Base-by-base conservation (phyloP, 371 early-diverging fungal genomes). In the Umbelopsis sp. region DNA sequence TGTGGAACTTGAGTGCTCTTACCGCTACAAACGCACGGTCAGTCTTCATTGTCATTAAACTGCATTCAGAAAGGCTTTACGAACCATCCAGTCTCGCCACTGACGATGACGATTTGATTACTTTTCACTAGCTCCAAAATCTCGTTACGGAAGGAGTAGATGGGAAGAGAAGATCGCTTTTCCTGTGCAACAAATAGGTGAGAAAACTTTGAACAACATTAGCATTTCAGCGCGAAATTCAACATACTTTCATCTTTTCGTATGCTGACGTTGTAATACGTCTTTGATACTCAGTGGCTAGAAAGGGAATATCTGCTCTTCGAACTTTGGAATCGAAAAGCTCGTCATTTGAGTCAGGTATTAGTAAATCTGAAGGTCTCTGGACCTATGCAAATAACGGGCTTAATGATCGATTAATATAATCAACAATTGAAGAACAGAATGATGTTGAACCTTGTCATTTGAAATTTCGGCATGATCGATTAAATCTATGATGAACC, bases 1-100 rank as follows among this genome's bases (percentile, higher is more conserved):
- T 95, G 95, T 14, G 97, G 97, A 3, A 96, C 87, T 74, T 96
- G 96, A 4, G 96, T 96, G 70, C 93, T 95, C 81, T 97, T 98
- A 63, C 98, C 98, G 67, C 93, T 90, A 75, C 35, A 73, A 18
- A 25, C 8, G 11, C 35, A 35, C 1, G 25, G n/a, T 62, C 12
- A 41, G 12, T 10, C 12, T 38, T 7, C 7, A 41, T 41, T 41
- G 10, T 41, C 41, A 41, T 10, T 41, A 41, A 0, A 41, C 2
- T 4, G 1, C 2, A 41, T 41, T 41, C 7, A 41, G 7, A 1
- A 41, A 7, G 69, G 69, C 44, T 29, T 29, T 76, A 48, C 18
- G 70, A 68, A 68, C 76, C 80, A 93, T 48, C 99, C 99, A 3
- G 99, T 97, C 64, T 93, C 96, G 18, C 97, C 99, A 9, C 90